Conservation (phyloP, 2,329 filamentous ascomycete genomes). For the Sphaerulina musiva region DNA sequence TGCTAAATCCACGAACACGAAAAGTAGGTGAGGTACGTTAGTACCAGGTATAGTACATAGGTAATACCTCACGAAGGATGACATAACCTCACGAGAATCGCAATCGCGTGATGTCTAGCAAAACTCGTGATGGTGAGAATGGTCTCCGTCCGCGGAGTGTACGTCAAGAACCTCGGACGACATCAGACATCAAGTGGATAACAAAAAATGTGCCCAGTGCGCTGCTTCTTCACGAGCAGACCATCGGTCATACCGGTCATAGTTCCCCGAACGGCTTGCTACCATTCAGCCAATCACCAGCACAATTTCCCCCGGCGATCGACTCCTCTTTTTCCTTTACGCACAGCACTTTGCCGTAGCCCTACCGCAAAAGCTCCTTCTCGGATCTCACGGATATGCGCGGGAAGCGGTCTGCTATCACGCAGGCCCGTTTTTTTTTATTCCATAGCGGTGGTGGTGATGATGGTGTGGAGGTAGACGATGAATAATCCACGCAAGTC, state of each 20-base stretch:
- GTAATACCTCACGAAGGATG: too few relatives aligned
- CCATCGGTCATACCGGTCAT: neutral
- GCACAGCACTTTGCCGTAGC: neutral
- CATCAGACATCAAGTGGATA: too few relatives aligned
- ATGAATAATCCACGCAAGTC: neutral
- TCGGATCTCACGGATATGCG: slow-evolving; percentile 5
- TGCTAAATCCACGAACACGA: too few relatives aligned
- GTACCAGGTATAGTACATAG: too few relatives aligned
- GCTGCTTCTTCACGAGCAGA: neutral
- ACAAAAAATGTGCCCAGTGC: neutral
- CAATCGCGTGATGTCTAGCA: too few relatives aligned
- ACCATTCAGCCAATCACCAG: neutral
- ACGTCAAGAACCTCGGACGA: too few relatives aligned
- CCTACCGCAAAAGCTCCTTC: neutral
- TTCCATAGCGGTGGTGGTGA: neutral
- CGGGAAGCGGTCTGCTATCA: neutral
- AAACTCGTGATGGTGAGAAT: too few relatives aligned
- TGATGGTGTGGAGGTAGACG: neutral
- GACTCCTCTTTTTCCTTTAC: neutral
- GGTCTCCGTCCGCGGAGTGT: too few relatives aligned
- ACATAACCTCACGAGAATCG: too few relatives aligned
- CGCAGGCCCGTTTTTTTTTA: neutral
- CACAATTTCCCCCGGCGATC: neutral
- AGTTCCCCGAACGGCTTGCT: neutral
- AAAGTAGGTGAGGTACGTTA: too few relatives aligned